Evolutionary conservation across 1,284 basidiomycete species (phyloP).

Genomic region (Vanrija humicola): DNA sequence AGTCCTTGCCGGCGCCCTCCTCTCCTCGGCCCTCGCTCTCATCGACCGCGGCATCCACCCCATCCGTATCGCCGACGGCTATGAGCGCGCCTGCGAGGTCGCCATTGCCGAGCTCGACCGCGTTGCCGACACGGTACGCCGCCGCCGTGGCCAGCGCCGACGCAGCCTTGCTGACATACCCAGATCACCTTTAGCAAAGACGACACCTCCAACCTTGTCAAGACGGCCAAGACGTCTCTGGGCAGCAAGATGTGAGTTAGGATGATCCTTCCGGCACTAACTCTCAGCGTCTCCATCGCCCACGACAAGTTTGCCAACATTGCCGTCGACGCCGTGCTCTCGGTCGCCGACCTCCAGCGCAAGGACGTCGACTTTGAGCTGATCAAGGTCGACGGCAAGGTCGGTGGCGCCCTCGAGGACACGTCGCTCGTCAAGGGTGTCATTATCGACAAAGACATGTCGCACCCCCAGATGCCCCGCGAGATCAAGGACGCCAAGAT

Average conservation of each 20-base stretch:
- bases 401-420: constrained; percentile 93
- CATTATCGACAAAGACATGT: constrained; percentile 99
- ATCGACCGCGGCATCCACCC: constrained; percentile 97
- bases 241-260: constrained; percentile 89
- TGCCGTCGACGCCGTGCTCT: constrained; percentile 92
- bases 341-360: constrained; percentile 90
- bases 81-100: constrained; percentile 86
- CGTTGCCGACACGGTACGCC: constrained; percentile 77
- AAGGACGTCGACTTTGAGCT: constrained; percentile 96
- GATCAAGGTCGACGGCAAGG: constrained; percentile 99
- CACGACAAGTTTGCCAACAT: constrained; percentile 94
- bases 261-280: constrained; percentile 5
- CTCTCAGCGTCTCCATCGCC: constrained; percentile 85
- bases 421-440: constrained; percentile 78
- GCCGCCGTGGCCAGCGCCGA: neutral
- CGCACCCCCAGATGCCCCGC: constrained; percentile 95
- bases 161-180: neutral
- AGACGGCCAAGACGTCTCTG: constrained; percentile 91
- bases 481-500: constrained; percentile 82
- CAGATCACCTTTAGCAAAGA: constrained; percentile 67
- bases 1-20: constrained; percentile 94
- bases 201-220: constrained; percentile 81
- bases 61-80: constrained; percentile 97
- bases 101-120: constrained; percentile 86
- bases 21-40: constrained; percentile 62